These are phyloP conservation scores for Sugiyamaella xylanicola DNA, from an alignment of 1,139 yeast species.

Conservation along the genomic window DNA sequence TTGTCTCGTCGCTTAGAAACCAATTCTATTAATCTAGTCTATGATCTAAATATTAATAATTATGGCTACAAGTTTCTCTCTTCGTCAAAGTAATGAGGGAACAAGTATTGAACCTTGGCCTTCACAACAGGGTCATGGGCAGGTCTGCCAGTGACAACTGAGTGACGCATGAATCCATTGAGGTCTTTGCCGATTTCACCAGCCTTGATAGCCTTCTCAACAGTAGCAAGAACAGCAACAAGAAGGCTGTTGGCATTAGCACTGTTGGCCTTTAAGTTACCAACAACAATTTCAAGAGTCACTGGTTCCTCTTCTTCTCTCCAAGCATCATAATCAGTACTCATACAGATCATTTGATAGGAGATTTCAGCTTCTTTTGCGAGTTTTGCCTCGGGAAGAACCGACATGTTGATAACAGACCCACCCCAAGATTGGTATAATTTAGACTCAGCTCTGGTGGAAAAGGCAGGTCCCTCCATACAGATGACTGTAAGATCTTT, in stretches of 20 bases:
- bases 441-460: constrained; percentile 95
- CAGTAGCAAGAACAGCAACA: constrained; percentile 62
- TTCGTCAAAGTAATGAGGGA: constrained; percentile 69
- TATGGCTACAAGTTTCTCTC: constrained; percentile 5
- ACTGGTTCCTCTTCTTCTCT: constrained; percentile 93
- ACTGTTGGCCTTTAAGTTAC: constrained; percentile 84
- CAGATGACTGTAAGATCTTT: constrained; percentile 81
- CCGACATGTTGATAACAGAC: constrained; percentile 93
- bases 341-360: constrained; percentile 98
- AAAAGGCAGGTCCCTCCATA: constrained; percentile 99
- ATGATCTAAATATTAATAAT: not conserved
- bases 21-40: not conserved
- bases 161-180: constrained; percentile 73
- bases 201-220: constrained; percentile 61
- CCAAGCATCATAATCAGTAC: constrained; percentile 99
- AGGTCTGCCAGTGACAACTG: constrained; percentile 77
- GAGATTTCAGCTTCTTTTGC: constrained; percentile 97
- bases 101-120: constrained; percentile 79
- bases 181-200: constrained; percentile 71
- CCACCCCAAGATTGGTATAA: constrained; percentile 92
- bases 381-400: constrained; percentile 90
- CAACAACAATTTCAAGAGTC: constrained; percentile 93
- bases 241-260: constrained; percentile 83
- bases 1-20: not conserved
- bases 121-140: constrained; percentile 74